Conservation (phyloP, 805 yeast genomes). For the Metschnikowia rubicola region DNA sequence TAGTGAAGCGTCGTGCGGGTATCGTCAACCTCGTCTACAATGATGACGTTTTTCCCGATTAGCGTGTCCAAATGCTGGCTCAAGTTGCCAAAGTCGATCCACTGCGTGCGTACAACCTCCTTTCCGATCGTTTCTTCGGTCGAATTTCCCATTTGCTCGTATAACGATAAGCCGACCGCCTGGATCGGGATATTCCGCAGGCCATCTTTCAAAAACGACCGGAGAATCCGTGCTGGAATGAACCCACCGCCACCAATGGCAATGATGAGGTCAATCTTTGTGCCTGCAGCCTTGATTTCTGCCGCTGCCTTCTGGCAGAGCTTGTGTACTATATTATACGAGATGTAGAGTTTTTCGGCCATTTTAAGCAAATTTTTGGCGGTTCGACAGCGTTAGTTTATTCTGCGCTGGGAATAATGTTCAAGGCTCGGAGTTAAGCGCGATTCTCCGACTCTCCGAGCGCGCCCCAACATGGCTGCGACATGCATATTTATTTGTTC, state of each 20-base stretch:
- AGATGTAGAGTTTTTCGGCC: conserved; percentile 50
- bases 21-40: conserved; percentile 84
- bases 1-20: conserved; percentile 82
- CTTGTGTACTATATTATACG: conserved; percentile 79
- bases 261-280: conserved; percentile 16
- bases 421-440: too few species aligned
- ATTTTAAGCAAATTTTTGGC: not conserved
- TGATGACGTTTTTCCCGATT: conserved; percentile 66
- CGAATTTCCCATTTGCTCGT: conserved; percentile 16
- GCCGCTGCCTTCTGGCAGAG: conserved; percentile 60
- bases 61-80: conserved; percentile 57
- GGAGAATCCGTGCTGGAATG: conserved; percentile 19
- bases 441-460: too few species aligned
- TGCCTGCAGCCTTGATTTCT: conserved; percentile 45
- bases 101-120: conserved; percentile 71
- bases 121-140: conserved; percentile 35
- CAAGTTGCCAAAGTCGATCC: conserved; percentile 61
- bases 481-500: too few species aligned
- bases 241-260: conserved; percentile 21
- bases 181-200: conserved; percentile 18
- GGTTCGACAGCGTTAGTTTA: too few species aligned
- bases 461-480: too few species aligned
- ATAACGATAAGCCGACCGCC: conserved; percentile 19
- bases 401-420: too few species aligned
- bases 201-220: conserved; percentile 16